Evolutionary conservation across 2,329 filamentous ascomycete species (phyloP), one percentile per base, ranked within the genome.

Genomic region (Fusarium robinianum): DNA sequence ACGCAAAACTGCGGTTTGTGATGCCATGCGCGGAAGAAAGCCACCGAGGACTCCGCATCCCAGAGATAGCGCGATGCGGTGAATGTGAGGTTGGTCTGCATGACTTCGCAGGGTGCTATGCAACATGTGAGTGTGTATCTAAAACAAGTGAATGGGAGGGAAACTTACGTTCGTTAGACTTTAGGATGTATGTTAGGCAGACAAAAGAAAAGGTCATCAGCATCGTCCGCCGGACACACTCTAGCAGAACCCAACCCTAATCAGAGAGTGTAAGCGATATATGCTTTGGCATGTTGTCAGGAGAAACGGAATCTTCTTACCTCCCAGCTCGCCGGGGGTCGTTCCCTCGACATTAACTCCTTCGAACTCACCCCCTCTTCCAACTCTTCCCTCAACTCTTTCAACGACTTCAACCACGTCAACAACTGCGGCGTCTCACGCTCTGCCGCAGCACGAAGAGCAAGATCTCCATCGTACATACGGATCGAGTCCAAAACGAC

Each of bases 1-100:
- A 72, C 62, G 23, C 52, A 47, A 34, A 63, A 72, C 34, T 70
- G 63, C 7, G 70, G 68, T 61, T 70, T 71, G 22, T 68, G 65
- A n/a, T 69, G 66, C 73, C 72, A 75, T 3, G 71, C 67, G 2
- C 61, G 65, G 54, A 64, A 74, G 49, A 76, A 76, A 3, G 70
- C 64, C 14, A 70, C 58, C 2, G 72, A 69, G 5, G 65, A 66
- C 19, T 55, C 46, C 1, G 73, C 71, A 11, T 72, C 63, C 73
- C 72, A 76, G 12, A 76, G 66, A 41, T 72, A 65, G 6, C 61
- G 61, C 5, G 72, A 75, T 12, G 72, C 65, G 3, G 67, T 75
- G 43, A 67, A 71, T 25, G 29, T 22, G 15, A 57, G 39, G 8
- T 39, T 12, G 8, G 22, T 6, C 3, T 49, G 55, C 46, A 58